Evolutionary conservation across 345 rosid species (phyloP).

Genomic region (Populus euphratica): DNA sequence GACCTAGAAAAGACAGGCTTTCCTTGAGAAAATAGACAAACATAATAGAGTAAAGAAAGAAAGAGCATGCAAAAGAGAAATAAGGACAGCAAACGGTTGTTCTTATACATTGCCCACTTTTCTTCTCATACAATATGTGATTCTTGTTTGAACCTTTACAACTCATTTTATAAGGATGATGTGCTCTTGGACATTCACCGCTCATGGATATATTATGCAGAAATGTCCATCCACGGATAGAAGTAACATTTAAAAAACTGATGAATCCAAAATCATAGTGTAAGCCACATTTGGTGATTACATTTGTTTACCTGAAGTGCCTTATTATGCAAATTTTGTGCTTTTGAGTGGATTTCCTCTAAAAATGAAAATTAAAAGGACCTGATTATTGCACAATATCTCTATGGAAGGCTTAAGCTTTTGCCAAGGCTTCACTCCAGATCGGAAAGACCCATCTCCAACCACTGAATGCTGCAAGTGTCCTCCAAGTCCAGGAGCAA

Average conservation of each 20-base stretch:
- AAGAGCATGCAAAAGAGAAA: background rate
- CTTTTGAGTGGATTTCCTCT: background rate
- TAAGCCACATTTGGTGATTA: background rate
- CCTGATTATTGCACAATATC: constrained; percentile 98
- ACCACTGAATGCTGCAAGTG: constrained; percentile 54
- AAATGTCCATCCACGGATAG: background rate
- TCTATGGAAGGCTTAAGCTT: constrained; percentile 81
- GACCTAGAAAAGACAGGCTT: constrained; percentile 47
- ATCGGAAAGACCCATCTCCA: constrained; percentile 59
- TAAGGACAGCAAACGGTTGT: background rate
- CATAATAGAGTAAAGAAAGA: background rate
- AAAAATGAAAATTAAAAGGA: constrained; percentile 27
- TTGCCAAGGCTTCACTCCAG: constrained; percentile 77
- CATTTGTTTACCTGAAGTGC: background rate
- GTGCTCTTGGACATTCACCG: background rate
- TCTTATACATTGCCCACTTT: background rate
- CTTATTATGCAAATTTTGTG: background rate
- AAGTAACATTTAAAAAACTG: background rate
- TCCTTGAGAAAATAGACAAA: background rate
- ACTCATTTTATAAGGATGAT: background rate
- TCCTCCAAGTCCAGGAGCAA: constrained; percentile 61
- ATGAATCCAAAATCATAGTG: background rate
- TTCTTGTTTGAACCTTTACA: background rate
- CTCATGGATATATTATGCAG: background rate
- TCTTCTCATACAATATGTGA: background rate